Evolutionary conservation across 1,284 basidiomycete genomes (phyloP).

Genomic region (Malassezia furfur): DNA sequence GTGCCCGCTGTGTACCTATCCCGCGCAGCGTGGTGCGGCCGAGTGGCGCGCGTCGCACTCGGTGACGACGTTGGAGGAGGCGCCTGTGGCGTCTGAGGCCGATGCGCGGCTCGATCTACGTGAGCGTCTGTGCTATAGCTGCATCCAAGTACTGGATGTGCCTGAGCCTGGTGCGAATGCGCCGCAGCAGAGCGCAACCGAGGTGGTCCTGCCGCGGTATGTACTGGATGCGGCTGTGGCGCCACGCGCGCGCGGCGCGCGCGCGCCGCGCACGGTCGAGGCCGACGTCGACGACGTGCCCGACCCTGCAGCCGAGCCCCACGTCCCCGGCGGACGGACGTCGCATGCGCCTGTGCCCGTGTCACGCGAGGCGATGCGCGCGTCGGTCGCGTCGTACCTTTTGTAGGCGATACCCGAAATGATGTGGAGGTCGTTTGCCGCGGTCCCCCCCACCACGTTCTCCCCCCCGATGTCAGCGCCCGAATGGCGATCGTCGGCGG

Average conservation of each 20-base stretch:
- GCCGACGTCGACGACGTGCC: not conserved
- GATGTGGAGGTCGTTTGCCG: constrained; percentile 1
- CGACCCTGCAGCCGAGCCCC: not conserved
- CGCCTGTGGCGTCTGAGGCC: not conserved
- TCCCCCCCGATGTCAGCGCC: not conserved
- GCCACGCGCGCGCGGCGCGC: not conserved
- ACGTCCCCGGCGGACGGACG: not conserved
- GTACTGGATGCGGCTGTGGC: not conserved
- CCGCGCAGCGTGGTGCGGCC: constrained; percentile 23
- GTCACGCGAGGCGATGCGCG: constrained; percentile 15
- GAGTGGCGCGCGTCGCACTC: constrained; percentile 36
- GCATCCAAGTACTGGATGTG: constrained; percentile 21
- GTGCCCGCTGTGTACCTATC: constrained; percentile 38
- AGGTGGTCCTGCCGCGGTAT: constrained; percentile 5
- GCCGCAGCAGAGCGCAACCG: not conserved
- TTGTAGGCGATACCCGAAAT: constrained; percentile 1
- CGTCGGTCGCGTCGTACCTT: constrained; percentile 6
- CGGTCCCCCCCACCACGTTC: not conserved
- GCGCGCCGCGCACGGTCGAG: not conserved
- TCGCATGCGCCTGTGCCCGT: constrained; percentile 11
- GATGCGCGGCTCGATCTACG: not conserved
- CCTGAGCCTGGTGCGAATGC: not conserved
- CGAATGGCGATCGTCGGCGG: not conserved
- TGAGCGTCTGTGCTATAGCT: constrained; percentile 22
- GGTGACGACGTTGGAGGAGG: constrained; percentile 17